These are phyloP conservation scores for Hymenoscyphus occultus DNA, from an alignment of 2,329 filamentous ascomycete species.

Conservation along the genomic window DNA sequence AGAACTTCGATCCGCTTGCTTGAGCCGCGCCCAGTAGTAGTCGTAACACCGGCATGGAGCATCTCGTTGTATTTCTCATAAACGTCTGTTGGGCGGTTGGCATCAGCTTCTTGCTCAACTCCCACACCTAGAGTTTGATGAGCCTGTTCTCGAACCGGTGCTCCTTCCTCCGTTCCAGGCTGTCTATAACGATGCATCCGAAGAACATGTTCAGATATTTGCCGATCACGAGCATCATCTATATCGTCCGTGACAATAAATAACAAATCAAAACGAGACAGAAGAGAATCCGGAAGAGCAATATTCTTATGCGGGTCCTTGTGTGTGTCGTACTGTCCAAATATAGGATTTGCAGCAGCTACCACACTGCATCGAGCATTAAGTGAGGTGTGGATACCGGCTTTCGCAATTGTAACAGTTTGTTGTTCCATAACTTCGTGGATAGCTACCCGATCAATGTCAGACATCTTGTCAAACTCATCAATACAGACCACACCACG, in stretches of 20 bases:
- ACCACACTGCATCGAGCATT: slow-evolving; percentile 97
- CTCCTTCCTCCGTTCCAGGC: slow-evolving; percentile 88
- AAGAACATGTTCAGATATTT: slow-evolving; percentile 92
- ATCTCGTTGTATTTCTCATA: slow-evolving; percentile 96
- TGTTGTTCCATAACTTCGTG: slow-evolving; percentile 99
- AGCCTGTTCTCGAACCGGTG: slow-evolving; percentile 84
- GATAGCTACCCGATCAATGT: slow-evolving; percentile 95
- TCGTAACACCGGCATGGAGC: slow-evolving; percentile 86
- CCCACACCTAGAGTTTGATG: slow-evolving; percentile 85
- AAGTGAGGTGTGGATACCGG: slow-evolving; percentile 94
- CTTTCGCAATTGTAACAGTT: slow-evolving; percentile 97
- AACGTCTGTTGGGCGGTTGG: slow-evolving; percentile 77
- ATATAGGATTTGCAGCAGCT: slow-evolving; percentile 95
- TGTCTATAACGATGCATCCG: slow-evolving; percentile 96
- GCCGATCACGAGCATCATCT: slow-evolving; percentile 85
- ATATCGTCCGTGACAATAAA: slow-evolving; percentile 99
- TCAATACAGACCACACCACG: slow-evolving; percentile 98
- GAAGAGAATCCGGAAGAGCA: slow-evolving; percentile 88
- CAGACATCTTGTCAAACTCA: slow-evolving; percentile 99
- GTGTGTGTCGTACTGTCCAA: slow-evolving; percentile 96
- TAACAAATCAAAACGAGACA: slow-evolving; percentile 97
- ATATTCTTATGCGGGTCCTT: slow-evolving; percentile 99
- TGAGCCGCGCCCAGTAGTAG: slow-evolving; percentile 69
- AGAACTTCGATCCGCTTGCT: slow-evolving; percentile 81
- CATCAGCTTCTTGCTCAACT: slow-evolving; percentile 69